These are phyloP conservation scores for Clitopilus hobsonii DNA, from an alignment of 768 basidiomycete species.

Conservation along the genomic window DNA sequence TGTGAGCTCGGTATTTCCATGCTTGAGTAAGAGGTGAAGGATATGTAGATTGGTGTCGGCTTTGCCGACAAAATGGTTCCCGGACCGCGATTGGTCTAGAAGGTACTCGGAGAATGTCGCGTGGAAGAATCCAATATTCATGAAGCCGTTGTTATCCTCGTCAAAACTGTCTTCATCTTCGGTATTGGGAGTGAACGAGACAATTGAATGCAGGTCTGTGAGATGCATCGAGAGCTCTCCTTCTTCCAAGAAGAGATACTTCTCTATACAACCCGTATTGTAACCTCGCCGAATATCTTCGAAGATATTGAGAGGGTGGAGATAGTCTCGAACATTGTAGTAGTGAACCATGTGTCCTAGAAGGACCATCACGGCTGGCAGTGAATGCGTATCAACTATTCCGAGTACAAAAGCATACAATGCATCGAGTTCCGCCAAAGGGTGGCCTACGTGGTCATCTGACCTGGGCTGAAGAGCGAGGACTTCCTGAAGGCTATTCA, in stretches of 20 bases:
- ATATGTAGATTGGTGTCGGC: too few relatives aligned
- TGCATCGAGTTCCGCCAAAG: neutral
- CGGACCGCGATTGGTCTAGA: neutral
- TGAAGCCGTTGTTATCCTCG: too few relatives aligned
- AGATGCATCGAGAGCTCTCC: neutral
- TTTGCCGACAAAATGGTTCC: neutral
- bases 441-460: neutral
- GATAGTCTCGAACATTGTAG: too few relatives aligned
- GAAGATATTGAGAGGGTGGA: too few relatives aligned
- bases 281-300: too few relatives aligned
- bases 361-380: neutral
- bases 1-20: too few relatives aligned
- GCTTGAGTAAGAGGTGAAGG: too few relatives aligned
- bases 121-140: neutral
- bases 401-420: neutral
- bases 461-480: neutral
- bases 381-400: neutral
- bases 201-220: neutral
- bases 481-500: neutral
- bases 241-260: neutral
- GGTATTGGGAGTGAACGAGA: neutral
- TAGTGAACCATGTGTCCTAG: neutral
- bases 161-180: too few relatives aligned
- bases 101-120: neutral
- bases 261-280: too few relatives aligned